A percentile compares a stretch with the other conserved stretches of the same genome.
phyloP scores from a whole-genome alignment of 306 rosid species.

The Corylus avellana region DNA sequence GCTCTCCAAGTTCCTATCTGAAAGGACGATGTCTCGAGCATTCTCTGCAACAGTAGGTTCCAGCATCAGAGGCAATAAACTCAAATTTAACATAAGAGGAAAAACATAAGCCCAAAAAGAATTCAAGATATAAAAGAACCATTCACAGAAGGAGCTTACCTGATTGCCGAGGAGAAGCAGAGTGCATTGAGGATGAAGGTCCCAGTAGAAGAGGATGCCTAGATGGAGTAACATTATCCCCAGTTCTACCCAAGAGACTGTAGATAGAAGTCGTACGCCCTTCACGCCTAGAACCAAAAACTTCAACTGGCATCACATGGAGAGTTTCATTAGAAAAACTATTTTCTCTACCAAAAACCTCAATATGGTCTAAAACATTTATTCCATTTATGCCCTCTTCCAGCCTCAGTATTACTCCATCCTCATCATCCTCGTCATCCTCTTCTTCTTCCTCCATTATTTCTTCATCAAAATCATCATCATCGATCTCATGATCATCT shows the following conservation, averaged over 20 bases:
- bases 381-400: slow-evolving; percentile 99
- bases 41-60: slow-evolving; percentile 42
- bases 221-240: slow-evolving; percentile 76
- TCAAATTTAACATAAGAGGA: background rate
- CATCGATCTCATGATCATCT: slow-evolving; percentile 94
- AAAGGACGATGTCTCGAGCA: slow-evolving; percentile 31
- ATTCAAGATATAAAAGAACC: background rate
- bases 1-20: slow-evolving; percentile 67
- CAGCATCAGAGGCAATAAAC: slow-evolving; percentile 7
- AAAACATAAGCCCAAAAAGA: background rate
- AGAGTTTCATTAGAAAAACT: slow-evolving; percentile 83
- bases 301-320: slow-evolving; percentile 96
- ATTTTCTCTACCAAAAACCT: slow-evolving; percentile 87
- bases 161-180: slow-evolving; percentile 53
- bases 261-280: slow-evolving; percentile 95
- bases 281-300: slow-evolving; percentile 93
- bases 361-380: slow-evolving; percentile 92
- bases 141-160: slow-evolving; percentile 39
- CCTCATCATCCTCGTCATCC: slow-evolving; percentile 95
- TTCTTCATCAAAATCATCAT: slow-evolving; percentile 91
- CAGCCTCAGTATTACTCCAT: slow-evolving; percentile 86
- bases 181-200: slow-evolving; percentile 60
- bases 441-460: slow-evolving; percentile 94
- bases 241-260: slow-evolving; percentile 87
- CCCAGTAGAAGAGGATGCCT: slow-evolving; percentile 91